Percentiles rank a stretch among this genome's conserved stretches.
Evolutionary conservation across 306 rosid species (phyloP).

Genomic region (Rosa rugosa): DNA sequence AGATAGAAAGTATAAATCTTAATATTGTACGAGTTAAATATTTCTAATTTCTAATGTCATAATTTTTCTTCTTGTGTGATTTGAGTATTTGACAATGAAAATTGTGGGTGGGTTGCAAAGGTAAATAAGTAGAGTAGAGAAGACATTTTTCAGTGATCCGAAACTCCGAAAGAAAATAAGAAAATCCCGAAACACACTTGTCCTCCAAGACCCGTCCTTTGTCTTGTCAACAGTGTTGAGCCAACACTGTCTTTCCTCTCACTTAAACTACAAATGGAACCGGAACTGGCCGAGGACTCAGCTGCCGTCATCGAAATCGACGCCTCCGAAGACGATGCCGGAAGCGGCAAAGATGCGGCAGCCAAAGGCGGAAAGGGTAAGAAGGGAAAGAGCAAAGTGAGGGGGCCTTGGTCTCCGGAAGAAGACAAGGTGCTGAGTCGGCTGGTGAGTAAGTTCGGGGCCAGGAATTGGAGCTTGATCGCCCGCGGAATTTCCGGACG

Average conservation of each 20-base stretch:
- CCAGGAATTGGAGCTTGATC: conserved; percentile 89
- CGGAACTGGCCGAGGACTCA: conserved; percentile 15
- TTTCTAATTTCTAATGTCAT: no score
- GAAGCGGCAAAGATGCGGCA: conserved; percentile 58
- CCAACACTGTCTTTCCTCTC: neutral
- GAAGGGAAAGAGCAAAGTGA: conserved; percentile 54
- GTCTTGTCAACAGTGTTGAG: neutral
- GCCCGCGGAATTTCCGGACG: conserved; percentile 89
- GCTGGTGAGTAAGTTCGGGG: conserved; percentile 83
- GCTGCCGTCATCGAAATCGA: conserved; percentile 27
- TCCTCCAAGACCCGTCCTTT: conserved; percentile 10
- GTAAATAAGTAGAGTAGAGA: neutral
- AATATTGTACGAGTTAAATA: no score
- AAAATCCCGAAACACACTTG: conserved; percentile 34
- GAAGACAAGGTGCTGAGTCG: conserved; percentile 80
- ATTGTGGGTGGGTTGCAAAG: no score
- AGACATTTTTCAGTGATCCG: neutral
- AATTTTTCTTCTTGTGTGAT: no score
- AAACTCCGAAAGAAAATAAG: neutral
- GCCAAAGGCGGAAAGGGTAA: conserved; percentile 25
- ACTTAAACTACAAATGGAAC: conserved; percentile 32
- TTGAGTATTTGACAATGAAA: no score
- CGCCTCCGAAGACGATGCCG: conserved; percentile 9
- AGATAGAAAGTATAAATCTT: no score
- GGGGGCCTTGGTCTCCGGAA: conserved; percentile 95